A percentile compares a stretch with the other conserved stretches of the same genome.
Evolutionary conservation across 768 basidiomycete genomes (phyloP).

Genomic region (Cystobasidium onofrii): DNA sequence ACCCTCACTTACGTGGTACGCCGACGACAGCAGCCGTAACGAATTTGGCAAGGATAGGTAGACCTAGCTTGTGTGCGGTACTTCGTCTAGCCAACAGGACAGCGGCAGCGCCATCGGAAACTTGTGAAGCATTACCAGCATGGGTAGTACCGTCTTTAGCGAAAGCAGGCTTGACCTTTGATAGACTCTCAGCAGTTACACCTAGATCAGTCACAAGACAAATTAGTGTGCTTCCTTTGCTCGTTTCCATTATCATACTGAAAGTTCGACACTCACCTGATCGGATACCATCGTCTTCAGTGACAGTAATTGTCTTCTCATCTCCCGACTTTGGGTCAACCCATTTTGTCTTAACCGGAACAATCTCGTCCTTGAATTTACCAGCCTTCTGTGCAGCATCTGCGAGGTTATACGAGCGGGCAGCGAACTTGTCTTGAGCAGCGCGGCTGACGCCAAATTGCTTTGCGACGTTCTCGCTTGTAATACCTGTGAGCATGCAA

Average conservation of each 20-base stretch:
- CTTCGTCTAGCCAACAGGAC: slow-evolving; percentile 74
- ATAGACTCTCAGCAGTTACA: slow-evolving; percentile 67
- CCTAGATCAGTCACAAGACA: slow-evolving; percentile 48
- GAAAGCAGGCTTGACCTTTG: slow-evolving; percentile 77
- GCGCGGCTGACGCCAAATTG: slow-evolving; percentile 58
- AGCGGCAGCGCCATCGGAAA: slow-evolving; percentile 90
- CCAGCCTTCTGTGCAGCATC: slow-evolving; percentile 58
- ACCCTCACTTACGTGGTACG: slow-evolving; percentile 50
- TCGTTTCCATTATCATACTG: slow-evolving; percentile 35
- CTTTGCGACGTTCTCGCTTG: slow-evolving; percentile 51
- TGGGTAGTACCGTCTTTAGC: slow-evolving; percentile 49
- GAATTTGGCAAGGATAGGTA: slow-evolving; percentile 82
- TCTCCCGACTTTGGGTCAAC: slow-evolving; percentile 54
- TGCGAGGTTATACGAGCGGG: slow-evolving; percentile 77
- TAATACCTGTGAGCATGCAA: slow-evolving; percentile 56
- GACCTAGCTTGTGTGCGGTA: slow-evolving; percentile 67
- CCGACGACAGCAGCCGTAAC: slow-evolving; percentile 63
- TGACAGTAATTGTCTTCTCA: slow-evolving; percentile 45
- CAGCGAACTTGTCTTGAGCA: slow-evolving; percentile 81
- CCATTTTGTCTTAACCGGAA: slow-evolving; percentile 63
- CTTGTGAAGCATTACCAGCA: slow-evolving; percentile 48
- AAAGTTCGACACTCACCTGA: slow-evolving; percentile 47
- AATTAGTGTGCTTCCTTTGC: too few relatives aligned
- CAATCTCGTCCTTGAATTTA: slow-evolving; percentile 76
- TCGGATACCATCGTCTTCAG: slow-evolving; percentile 41